These are phyloP conservation scores for Quercus wislizeni DNA, from an alignment of 306 rosid species.

Conservation along the genomic window DNA sequence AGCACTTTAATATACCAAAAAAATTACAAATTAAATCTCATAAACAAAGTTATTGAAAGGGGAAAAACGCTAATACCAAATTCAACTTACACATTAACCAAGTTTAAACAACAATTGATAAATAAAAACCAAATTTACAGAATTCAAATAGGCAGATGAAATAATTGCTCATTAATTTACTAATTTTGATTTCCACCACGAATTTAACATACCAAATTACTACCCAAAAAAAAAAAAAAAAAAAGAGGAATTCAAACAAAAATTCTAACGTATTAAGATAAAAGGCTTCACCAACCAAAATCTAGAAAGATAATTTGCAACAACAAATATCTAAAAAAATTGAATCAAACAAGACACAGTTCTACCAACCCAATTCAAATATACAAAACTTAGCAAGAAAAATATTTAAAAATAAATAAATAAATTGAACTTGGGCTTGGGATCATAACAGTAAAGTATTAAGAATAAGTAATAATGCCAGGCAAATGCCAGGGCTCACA, in stretches of 20 bases:
- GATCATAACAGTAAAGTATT: background rate
- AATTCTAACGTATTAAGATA: background rate
- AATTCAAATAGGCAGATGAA: background rate
- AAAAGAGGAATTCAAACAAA: background rate
- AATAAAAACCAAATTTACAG: too few relatives aligned
- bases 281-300: background rate
- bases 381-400: background rate
- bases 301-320: too few relatives aligned
- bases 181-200: background rate
- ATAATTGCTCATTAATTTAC: background rate
- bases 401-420: background rate
- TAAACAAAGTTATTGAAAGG: background rate
- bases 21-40: background rate
- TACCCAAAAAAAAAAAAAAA: too few relatives aligned
- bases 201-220: background rate
- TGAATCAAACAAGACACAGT: conserved; percentile 3
- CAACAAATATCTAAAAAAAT: background rate
- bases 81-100: background rate
- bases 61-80: background rate
- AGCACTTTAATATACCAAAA: background rate
- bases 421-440: background rate
- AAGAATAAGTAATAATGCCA: conserved; percentile 35
- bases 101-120: background rate
- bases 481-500: conserved; percentile 77
- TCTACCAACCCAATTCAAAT: background rate